Base-by-base conservation (phyloP, 495 filamentous ascomycete genomes). In the Symbiotaphrina buchneri region DNA sequence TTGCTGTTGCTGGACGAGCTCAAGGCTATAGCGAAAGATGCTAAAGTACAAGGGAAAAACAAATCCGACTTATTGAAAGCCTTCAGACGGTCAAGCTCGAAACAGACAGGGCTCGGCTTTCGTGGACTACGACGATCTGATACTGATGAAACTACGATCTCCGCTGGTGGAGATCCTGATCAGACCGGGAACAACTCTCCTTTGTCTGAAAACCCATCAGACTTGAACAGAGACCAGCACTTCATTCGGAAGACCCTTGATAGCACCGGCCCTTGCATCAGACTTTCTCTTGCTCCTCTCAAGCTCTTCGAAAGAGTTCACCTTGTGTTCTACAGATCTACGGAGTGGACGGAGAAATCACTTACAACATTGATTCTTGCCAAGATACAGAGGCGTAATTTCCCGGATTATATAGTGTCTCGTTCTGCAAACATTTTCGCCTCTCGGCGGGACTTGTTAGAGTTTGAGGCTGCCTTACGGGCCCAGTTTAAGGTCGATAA, bases 291-390 rank as follows among this genome's bases (percentile, higher is more conserved):
- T 1, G 55, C 70, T 5, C 62, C 71, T n/a, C 64, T 80, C 34
- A 75, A 68, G 35, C 63, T 97, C 3, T 97, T 97, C 41, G 83
- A 93, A 45, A 67, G 87, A 19, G 80, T 94, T 1, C 85, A 95
- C 51, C 53, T 97, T 5, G 84, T 97, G 30, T 95, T 93, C 46
- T 94, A 94, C 45, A 63, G 84, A 19, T 94, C 84, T 18, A 91
- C 84, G 0, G 83, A 93, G 46, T 95, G 85, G 84, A 87, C 84
- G 0, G 87, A 94, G 41, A 94, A 92, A 41, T 93, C 85, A 7
- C 63, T 97, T 2, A 93, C 80, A 2, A 85, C 84, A 2, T 85
- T 95, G 37, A 92, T 97, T 34, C 67, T 97, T 7, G 79, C 87
- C 10, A 80, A 82, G 32, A 87, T 83, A 18, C 72, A 79, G 5